phyloP scores from a whole-genome alignment of 192 early-diverging fungal genomes.

The Thamnidium elegans region DNA sequence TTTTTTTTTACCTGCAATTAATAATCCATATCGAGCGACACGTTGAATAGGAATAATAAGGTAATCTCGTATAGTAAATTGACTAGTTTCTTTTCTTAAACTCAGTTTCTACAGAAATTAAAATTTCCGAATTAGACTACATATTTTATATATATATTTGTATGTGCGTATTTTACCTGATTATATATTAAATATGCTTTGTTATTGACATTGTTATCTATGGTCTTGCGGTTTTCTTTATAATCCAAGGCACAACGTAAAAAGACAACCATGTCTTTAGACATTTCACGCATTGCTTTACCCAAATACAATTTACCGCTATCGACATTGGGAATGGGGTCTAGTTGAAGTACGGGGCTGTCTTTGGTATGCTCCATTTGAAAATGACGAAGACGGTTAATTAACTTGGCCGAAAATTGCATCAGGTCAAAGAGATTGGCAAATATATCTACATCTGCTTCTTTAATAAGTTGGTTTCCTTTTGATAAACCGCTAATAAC shows the following conservation, averaged over 20 bases:
- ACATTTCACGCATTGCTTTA: slow-evolving; percentile 11
- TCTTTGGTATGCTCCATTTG: background rate
- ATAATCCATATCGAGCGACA: slow-evolving; percentile 67
- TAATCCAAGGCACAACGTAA: slow-evolving; percentile 26
- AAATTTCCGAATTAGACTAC: background rate
- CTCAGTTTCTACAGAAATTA: slow-evolving; percentile 20
- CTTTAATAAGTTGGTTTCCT: slow-evolving; percentile 9
- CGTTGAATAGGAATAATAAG: slow-evolving; percentile 79
- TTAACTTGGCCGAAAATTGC: slow-evolving; percentile 17
- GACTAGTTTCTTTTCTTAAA: slow-evolving; percentile 46
- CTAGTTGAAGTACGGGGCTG: too few species aligned
- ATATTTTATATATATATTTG: too few species aligned
- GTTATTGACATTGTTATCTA: slow-evolving; percentile 18
- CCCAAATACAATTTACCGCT: background rate
- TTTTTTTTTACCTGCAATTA: slow-evolving; percentile 47
- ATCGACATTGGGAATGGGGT: background rate
- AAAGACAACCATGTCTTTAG: slow-evolving; percentile 11
- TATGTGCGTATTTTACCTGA: background rate
- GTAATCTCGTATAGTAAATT: slow-evolving; percentile 64
- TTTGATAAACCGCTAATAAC: slow-evolving; percentile 18
- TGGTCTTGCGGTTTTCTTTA: slow-evolving; percentile 20
- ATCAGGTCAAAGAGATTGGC: slow-evolving; percentile 20
- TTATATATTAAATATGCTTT: slow-evolving; percentile 27
- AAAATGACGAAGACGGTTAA: slow-evolving; percentile 7
- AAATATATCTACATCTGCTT: slow-evolving; percentile 13